These are phyloP conservation scores for Agarophyton chilense DNA, from an alignment of 23 red algal species.

Conservation along the genomic window DNA sequence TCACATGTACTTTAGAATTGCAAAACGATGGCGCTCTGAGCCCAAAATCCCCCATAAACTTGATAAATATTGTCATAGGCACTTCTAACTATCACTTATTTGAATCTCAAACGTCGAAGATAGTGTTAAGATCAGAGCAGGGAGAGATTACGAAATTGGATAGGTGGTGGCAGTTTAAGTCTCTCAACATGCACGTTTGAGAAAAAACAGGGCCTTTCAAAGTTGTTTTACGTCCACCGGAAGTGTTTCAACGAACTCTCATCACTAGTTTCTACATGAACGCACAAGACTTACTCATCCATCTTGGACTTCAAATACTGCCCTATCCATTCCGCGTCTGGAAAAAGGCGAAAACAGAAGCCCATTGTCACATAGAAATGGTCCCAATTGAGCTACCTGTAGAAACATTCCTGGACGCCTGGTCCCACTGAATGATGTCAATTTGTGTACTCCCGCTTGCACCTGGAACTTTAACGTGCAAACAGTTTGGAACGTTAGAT, in stretches of 20 bases:
- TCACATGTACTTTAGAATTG: conserved; percentile 20
- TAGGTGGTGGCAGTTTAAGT: too few relatives aligned
- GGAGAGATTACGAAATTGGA: too few relatives aligned
- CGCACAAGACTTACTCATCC: neutral
- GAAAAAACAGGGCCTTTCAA: too few relatives aligned
- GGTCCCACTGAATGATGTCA: conserved; percentile 24
- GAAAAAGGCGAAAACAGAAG: conserved; percentile 26
- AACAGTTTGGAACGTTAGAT: neutral
- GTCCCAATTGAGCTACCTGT: conserved; percentile 31
- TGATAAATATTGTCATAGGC: conserved; percentile 47
- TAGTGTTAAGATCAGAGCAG: neutral
- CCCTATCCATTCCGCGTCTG: conserved; percentile 46
- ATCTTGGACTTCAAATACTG: conserved; percentile 43
- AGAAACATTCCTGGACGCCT: conserved; percentile 3
- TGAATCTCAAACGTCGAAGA: conserved; percentile 39
- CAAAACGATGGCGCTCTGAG: conserved; percentile 54
- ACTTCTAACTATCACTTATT: conserved; percentile 24
- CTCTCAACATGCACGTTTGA: too few relatives aligned
- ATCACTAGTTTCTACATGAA: neutral
- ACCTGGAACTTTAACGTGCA: conserved; percentile 13
- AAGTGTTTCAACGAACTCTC: neutral
- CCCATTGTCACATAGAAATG: conserved; percentile 19
- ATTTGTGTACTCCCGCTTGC: neutral
- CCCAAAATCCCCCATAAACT: conserved; percentile 34
- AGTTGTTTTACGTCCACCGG: neutral